Conservation (phyloP, 257 asterid species). For the Fraxinus pennsylvanica region DNA sequence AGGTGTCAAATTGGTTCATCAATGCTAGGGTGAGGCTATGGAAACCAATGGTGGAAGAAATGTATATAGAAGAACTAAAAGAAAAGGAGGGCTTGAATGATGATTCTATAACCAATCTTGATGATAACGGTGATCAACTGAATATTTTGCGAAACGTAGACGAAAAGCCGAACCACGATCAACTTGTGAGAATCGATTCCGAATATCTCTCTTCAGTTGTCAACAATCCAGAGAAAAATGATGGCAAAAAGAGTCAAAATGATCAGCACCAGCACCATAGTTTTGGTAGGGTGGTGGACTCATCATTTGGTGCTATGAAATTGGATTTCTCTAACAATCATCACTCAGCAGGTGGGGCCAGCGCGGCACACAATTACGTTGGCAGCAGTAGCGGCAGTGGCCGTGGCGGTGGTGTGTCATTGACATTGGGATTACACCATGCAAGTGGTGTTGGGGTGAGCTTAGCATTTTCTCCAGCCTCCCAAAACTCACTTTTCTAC, state of each 20-base stretch:
- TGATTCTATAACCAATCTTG: constrained; percentile 23
- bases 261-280: constrained; percentile 28
- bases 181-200: constrained; percentile 63
- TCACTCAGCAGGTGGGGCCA: constrained; percentile 24
- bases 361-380: neutral
- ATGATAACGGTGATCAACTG: constrained; percentile 17
- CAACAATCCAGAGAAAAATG: constrained; percentile 40
- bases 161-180: constrained; percentile 64
- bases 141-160: constrained; percentile 38
- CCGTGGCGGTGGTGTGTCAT: constrained; percentile 58
- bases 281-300: constrained; percentile 31
- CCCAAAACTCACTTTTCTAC: constrained; percentile 59
- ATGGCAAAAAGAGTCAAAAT: constrained; percentile 22
- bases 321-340: constrained; percentile 61
- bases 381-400: constrained; percentile 21
- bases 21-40: constrained; percentile 93
- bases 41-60: constrained; percentile 99
- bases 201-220: constrained; percentile 79
- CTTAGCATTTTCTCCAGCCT: constrained; percentile 46
- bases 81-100: constrained; percentile 42
- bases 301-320: constrained; percentile 48
- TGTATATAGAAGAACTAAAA: constrained; percentile 81
- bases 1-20: constrained; percentile 98
- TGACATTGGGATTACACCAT: constrained; percentile 78
- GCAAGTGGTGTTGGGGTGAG: constrained; percentile 54